These are phyloP conservation scores for Arthrobotrys megalospora DNA, from an alignment of 2,329 filamentous ascomycete genomes.

Conservation along the genomic window DNA sequence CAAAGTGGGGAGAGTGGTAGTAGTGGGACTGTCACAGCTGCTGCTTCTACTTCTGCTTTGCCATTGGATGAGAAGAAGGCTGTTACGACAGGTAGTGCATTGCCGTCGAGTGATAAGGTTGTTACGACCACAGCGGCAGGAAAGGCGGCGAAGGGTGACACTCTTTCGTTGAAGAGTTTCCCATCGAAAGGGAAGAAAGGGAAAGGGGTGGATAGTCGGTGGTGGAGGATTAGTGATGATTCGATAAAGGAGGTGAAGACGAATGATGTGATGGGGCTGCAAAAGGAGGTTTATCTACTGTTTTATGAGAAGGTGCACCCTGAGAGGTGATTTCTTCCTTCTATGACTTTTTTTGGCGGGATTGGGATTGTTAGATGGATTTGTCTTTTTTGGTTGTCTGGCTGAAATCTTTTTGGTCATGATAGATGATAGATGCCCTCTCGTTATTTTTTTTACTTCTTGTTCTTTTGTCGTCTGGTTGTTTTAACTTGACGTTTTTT, in stretches of 20 bases:
- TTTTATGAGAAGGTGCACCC: conserved; percentile 80
- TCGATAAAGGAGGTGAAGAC: conserved; percentile 96
- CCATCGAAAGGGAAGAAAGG: conserved; percentile 66
- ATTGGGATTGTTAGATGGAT: background rate
- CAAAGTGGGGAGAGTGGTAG: conserved; percentile 8
- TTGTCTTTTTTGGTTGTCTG: background rate
- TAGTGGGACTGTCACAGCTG: background rate
- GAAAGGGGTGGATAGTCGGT: conserved; percentile 77
- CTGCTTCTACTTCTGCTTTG: conserved; percentile 18
- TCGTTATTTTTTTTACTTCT: background rate
- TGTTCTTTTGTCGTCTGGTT: background rate
- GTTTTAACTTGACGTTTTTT: background rate
- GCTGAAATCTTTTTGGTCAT: background rate
- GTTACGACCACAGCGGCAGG: conserved; percentile 29
- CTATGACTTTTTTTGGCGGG: background rate
- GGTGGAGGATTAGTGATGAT: conserved; percentile 99
- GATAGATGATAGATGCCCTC: conserved; percentile 6
- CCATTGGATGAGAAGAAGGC: conserved; percentile 16
- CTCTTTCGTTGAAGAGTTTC: conserved; percentile 43
- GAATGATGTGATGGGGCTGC: conserved; percentile 89
- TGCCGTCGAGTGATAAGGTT: background rate
- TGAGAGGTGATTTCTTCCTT: conserved; percentile 21
- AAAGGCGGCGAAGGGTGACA: conserved; percentile 21
- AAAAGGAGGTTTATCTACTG: conserved; percentile 93
- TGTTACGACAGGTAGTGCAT: background rate